phyloP scores from a whole-genome alignment of 208 protist species.

The Tritrichomonas musculus region DNA sequence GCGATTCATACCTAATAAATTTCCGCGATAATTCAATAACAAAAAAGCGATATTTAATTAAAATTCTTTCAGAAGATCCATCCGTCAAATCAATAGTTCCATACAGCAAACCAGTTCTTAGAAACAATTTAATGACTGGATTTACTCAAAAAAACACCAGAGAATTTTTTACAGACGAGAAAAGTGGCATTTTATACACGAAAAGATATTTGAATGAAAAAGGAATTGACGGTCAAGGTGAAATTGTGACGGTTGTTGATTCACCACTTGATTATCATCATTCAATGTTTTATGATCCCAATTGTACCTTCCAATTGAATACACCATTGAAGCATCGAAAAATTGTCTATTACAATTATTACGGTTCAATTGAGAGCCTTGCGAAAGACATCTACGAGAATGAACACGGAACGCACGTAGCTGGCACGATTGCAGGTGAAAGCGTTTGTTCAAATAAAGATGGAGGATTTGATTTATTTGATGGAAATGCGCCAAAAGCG shows the following conservation, averaged over 20 bases:
- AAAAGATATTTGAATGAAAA: neutral
- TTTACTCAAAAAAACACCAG: too few relatives aligned
- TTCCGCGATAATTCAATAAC: too few relatives aligned
- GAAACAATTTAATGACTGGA: too few relatives aligned
- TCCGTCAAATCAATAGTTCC: too few relatives aligned
- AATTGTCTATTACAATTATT: neutral
- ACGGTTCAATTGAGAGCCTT: too few relatives aligned
- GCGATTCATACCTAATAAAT: too few relatives aligned
- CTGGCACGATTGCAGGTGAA: neutral
- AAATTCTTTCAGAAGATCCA: too few relatives aligned
- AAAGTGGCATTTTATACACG: too few relatives aligned
- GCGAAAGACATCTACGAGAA: too few relatives aligned
- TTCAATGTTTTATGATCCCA: neutral
- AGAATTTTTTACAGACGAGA: too few relatives aligned
- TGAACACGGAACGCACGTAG: conserved; percentile 7
- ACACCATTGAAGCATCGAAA: neutral
- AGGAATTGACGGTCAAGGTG: neutral
- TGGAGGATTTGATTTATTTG: neutral
- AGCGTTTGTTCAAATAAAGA: neutral
- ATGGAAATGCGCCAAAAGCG: neutral
- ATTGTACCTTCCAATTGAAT: neutral
- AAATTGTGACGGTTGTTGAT: neutral
- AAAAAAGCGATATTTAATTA: too few relatives aligned
- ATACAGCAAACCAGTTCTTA: too few relatives aligned
- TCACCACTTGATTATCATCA: neutral